Percentiles rank a stretch among this genome's conserved stretches.
phyloP scores from a whole-genome alignment of 345 rosid species.

The Salix brachista region DNA sequence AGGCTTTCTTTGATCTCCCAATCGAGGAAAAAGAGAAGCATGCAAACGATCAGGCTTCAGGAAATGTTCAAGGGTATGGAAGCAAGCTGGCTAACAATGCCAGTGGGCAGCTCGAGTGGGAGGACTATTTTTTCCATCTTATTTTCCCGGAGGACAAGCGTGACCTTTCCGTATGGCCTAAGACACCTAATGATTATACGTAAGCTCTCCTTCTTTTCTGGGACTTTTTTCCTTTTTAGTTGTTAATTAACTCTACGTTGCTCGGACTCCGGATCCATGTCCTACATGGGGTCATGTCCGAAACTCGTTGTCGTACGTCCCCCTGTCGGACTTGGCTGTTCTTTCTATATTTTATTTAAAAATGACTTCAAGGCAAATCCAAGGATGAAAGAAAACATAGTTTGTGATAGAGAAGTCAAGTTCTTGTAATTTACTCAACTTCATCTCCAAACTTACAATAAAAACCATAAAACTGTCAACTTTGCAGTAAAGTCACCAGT shows the following conservation, averaged over 20 bases:
- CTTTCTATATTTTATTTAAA: neutral
- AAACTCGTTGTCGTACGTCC: neutral
- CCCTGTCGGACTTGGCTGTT: neutral
- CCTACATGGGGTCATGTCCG: neutral
- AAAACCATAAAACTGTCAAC: neutral
- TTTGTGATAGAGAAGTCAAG: neutral
- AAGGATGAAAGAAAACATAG: neutral
- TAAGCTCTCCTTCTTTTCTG: conserved; percentile 29
- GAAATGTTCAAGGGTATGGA: conserved; percentile 89
- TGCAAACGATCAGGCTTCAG: conserved; percentile 74
- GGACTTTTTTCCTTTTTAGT: neutral
- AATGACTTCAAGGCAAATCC: neutral
- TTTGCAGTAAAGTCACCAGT: conserved; percentile 59
- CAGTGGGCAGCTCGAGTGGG: conserved; percentile 88
- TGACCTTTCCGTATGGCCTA: conserved; percentile 83
- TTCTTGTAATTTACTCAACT: neutral
- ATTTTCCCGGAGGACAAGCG: conserved; percentile 72
- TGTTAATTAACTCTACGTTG: neutral
- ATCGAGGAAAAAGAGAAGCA: conserved; percentile 86
- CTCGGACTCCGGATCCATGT: neutral
- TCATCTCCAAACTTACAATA: neutral
- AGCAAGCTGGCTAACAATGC: conserved; percentile 93
- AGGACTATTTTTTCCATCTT: conserved; percentile 90
- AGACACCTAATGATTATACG: conserved; percentile 68
- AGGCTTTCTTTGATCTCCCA: conserved; percentile 54